Evolutionary conservation across 2,329 filamentous ascomycete genomes (phyloP).

Genomic region (Trichoderma harzianum): DNA sequence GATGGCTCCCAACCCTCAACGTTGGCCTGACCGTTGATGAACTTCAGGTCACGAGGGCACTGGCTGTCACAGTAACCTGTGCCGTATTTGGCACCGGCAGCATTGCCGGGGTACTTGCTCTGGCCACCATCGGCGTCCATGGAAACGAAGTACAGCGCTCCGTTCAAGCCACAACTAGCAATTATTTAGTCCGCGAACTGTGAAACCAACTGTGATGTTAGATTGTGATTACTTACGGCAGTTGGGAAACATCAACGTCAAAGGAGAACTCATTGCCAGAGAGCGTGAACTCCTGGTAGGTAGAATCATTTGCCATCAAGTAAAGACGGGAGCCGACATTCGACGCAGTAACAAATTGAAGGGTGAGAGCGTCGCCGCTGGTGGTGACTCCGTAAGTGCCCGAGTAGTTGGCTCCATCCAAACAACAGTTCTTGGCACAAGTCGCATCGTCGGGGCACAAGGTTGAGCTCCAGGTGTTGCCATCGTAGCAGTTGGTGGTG

Average conservation of each 20-base stretch:
- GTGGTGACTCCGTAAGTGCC: conserved; percentile 53
- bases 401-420: conserved; percentile 53
- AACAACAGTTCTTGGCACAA: conserved; percentile 49
- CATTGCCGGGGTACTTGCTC: conserved; percentile 48
- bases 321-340: conserved; percentile 59
- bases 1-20: conserved; percentile 51
- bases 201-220: background rate
- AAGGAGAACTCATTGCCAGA: conserved; percentile 69
- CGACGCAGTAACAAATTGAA: conserved; percentile 56
- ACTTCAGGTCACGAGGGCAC: conserved; percentile 55
- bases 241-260: conserved; percentile 62
- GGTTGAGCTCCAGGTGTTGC: conserved; percentile 46
- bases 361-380: conserved; percentile 48
- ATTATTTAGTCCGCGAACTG: background rate
- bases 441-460: conserved; percentile 39
- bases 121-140: conserved; percentile 59
- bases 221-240: background rate
- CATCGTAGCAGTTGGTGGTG: conserved; percentile 55
- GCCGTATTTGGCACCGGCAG: conserved; percentile 56
- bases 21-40: conserved; percentile 55
- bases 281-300: conserved; percentile 64
- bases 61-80: conserved; percentile 55
- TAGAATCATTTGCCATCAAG: conserved; percentile 58
- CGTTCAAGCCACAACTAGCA: conserved; percentile 66
- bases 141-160: conserved; percentile 63